phyloP scores from a whole-genome alignment of 345 rosid species.

The Streptanthus diversifolius region DNA sequence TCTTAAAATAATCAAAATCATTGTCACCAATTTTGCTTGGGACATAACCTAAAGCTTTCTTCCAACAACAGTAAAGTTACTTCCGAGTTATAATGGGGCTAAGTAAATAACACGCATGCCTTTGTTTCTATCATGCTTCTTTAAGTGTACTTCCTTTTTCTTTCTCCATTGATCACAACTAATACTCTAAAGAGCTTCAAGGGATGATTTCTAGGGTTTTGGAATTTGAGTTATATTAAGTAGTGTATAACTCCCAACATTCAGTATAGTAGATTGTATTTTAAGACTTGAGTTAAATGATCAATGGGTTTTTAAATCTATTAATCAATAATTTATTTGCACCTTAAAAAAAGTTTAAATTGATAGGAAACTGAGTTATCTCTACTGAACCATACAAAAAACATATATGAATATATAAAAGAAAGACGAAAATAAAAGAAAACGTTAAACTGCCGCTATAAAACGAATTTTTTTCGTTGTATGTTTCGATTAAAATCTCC shows the following conservation, averaged over 20 bases:
- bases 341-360: neutral
- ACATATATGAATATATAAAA: conserved; percentile 21
- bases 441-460: conserved; percentile 26
- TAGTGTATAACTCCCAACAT: neutral
- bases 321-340: neutral
- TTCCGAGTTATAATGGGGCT: conserved; percentile 14
- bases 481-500: conserved; percentile 20
- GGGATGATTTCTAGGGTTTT: neutral
- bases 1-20: neutral
- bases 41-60: conserved; percentile 27
- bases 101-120: conserved; percentile 30
- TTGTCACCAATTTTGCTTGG: conserved; percentile 23
- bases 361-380: conserved; percentile 13
- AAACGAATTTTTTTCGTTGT: conserved; percentile 27
- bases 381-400: conserved; percentile 26
- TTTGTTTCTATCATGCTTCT: conserved; percentile 8
- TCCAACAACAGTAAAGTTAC: conserved; percentile 34
- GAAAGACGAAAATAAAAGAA: conserved; percentile 6
- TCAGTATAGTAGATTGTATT: neutral
- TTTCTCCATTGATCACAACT: neutral
- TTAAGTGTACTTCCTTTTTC: neutral
- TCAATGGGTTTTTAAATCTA: neutral
- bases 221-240: neutral
- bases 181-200: neutral
- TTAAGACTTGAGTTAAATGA: neutral